phyloP scores from a whole-genome alignment of 2,329 filamentous ascomycete genomes.

The Botrytis tulipae region DNA sequence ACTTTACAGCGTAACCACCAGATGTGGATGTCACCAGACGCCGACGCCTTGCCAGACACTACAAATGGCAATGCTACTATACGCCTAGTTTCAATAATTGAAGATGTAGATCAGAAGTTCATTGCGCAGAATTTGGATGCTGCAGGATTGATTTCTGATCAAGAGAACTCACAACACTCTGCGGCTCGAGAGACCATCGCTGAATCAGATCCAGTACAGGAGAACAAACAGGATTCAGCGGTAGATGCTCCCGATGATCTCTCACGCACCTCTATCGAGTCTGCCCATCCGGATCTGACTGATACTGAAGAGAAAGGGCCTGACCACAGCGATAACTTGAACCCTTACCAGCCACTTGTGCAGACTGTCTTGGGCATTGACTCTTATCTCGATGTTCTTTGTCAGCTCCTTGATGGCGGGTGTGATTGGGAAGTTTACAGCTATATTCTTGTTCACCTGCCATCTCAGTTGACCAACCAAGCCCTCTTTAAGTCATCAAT shows the following conservation, averaged over 20 bases:
- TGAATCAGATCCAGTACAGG: not conserved
- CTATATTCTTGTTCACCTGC: conserved; percentile 81
- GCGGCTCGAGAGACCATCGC: not conserved
- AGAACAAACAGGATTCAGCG: not conserved
- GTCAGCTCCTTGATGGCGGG: conserved; percentile 70
- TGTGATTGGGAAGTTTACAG: conserved; percentile 91
- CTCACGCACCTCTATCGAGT: not conserved
- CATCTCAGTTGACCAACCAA: conserved; percentile 86
- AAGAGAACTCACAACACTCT: not conserved
- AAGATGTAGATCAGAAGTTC: not conserved
- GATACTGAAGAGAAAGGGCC: not conserved
- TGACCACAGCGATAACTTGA: not conserved
- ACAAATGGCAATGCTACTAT: conserved; percentile 39
- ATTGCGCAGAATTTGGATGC: conserved; percentile 11
- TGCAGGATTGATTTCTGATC: not conserved
- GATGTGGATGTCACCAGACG: conserved; percentile 59
- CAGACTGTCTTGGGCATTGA: conserved; percentile 31
- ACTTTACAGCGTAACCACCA: conserved; percentile 46
- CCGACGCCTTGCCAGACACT: conserved; percentile 51
- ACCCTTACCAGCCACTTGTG: not conserved
- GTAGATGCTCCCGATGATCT: not conserved
- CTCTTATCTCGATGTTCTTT: conserved; percentile 72
- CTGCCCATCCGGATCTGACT: not conserved
- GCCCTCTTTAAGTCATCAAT: conserved; percentile 75
- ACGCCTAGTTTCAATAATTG: conserved; percentile 33